Base-by-base conservation (phyloP, 1,284 basidiomycete genomes). In the Tausonia pullulans region DNA sequence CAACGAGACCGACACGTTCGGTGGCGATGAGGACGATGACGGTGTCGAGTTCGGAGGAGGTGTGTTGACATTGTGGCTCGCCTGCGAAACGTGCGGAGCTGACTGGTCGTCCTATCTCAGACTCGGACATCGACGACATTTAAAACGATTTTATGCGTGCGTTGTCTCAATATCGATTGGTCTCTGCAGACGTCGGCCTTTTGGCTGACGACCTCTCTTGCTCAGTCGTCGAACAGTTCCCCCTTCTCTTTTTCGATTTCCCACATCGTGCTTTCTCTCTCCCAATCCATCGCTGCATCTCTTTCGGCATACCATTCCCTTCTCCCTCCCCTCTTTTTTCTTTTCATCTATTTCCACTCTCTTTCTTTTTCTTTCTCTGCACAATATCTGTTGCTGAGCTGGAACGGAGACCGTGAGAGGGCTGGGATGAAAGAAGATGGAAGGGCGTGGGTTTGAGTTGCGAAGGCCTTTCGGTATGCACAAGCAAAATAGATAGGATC, bases 1-100 rank as follows among this genome's bases (percentile, higher is more conserved):
- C 82, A 97, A 95, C 81, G 96, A 98, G 80, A 94, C 90, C 53
- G 92, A 94, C 72, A 61, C 65, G 39, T 66, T 66, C 45, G 65
- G 65, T 56, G 65, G 63, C 44, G 65, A 63, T 13, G 65, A 54
- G 43, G 65, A 63, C 46, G 61, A 63, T 43, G 65, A 66, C 41
- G 65, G 65, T 45, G 65, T 66, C 53, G 65, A 66, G 61, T 66
- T 66, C 65, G 65, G 65, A 58, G 65, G 65, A 57, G 27, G 27
- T 27, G 27, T 27, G 27, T 27, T 27, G 27, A 2, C 27, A 27
- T 27, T 27, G 27, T 27, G 27, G 27, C 27, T 27, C 27, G 27
- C 27, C 27, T 27, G 27, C 27, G 27, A 27, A 27, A 27, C 27
- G 27, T 27, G 27, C 27, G 27, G 27, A 27, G 27, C 27, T 27